Base-by-base conservation (phyloP, 2,329 filamentous ascomycete species). In the Raffaelea arxii region DNA sequence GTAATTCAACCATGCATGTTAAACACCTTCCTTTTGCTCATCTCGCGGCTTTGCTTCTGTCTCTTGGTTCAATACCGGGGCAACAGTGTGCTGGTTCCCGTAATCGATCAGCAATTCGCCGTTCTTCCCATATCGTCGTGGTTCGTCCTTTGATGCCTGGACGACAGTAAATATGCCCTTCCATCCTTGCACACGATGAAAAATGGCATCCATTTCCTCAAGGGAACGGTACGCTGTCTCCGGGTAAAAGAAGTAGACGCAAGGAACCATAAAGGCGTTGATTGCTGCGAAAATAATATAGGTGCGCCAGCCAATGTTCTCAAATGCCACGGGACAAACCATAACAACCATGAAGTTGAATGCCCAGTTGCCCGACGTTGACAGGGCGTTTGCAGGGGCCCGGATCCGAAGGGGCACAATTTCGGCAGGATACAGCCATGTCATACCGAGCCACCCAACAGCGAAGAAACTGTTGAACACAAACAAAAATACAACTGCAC, bases 211-310 rank as follows among this genome's bases (percentile, higher is more conserved):
- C 74, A 84, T 82, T 57, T 83, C 79, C 59, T 84, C 79, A 19
- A 84, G 70, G 2, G 72, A 77, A 36, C 79, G 70, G 56, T 77
- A 77, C 1, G 75, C 75, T 10, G 80, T 83, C 61, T 83, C 80
- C 1, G 79, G 79, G 61, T 77, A 82, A 66, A 79, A 79, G 61
- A 77, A 75, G 59, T 77, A 80, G 22, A 78, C 66, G 3, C 62
- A 65, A 0, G 77, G 76, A 0, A 79, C 68, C 58, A 80, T 78
- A 53, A 74, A 65, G 52, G 73, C 71, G 58, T 82, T 82, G 63
- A 83, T 79, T 40, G 79, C 70, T 11, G 79, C 79, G 55, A 84
- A 84, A 53, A 84, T 75, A 55, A 77, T 74, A 59, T 83, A 58
- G 0, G 78, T 82, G 55, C 77, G 66, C 62, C 77, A 43, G 25